A percentile compares a stretch with the other conserved stretches of the same genome.
Conservation (phyloP, 169 alveolate genomes). For the Plasmodium sp. region DNA sequence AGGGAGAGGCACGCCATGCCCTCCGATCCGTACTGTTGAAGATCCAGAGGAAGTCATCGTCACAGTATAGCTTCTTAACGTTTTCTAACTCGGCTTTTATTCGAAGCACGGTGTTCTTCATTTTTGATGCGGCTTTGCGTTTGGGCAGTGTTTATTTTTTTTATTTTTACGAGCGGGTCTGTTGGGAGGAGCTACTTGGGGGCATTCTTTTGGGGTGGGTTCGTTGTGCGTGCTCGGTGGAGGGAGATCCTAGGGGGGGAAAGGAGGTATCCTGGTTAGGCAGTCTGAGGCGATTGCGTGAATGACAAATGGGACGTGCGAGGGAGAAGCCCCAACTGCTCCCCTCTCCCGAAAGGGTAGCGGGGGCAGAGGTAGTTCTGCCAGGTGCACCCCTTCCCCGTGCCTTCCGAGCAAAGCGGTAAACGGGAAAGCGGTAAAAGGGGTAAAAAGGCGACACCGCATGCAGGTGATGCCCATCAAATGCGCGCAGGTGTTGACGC, state of each 20-base stretch:
- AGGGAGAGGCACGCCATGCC: background rate
- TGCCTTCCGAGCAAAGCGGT: background rate
- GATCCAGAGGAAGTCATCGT: slow-evolving; percentile 51
- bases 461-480: background rate
- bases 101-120: slow-evolving; percentile 56
- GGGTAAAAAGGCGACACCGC: background rate
- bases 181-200: background rate
- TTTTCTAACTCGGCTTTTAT: slow-evolving; percentile 62
- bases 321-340: background rate
- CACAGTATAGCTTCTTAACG: slow-evolving; percentile 56
- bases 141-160: background rate
- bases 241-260: too few relatives aligned
- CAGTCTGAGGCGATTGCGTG: background rate
- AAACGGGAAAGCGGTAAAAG: too few relatives aligned
- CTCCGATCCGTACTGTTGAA: slow-evolving; percentile 30
- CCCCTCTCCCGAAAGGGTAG: too few relatives aligned
- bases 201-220: background rate
- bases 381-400: background rate
- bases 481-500: background rate
- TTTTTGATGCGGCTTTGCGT: background rate
- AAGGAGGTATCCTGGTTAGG: background rate
- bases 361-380: background rate
- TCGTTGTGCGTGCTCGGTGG: background rate
- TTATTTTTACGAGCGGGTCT: background rate
- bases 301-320: background rate